These are phyloP conservation scores for Microbotryum saponariae DNA, from an alignment of 1,284 basidiomycete species.

Conservation along the genomic window DNA sequence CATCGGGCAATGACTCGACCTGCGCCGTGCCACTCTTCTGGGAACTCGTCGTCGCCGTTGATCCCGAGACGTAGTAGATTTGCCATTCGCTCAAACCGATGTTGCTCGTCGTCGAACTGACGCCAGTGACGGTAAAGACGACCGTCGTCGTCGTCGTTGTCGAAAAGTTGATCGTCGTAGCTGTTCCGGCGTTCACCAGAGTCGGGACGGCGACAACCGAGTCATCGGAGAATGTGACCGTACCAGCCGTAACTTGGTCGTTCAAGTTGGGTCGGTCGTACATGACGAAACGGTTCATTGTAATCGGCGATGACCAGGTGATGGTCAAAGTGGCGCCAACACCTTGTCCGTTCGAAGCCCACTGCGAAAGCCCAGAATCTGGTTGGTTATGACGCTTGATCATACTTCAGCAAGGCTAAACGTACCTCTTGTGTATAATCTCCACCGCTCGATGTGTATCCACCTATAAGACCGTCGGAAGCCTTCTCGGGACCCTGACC, in stretches of 20 bases:
- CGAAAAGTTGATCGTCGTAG: slow-evolving; percentile 16
- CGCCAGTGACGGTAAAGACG: slow-evolving; percentile 8
- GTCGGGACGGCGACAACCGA: slow-evolving; percentile 8
- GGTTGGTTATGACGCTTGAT: background rate
- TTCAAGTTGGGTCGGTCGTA: slow-evolving; percentile 23
- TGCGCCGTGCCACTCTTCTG: background rate
- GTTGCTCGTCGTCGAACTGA: slow-evolving; percentile 7
- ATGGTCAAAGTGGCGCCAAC: slow-evolving; percentile 13
- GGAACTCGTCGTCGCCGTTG: background rate
- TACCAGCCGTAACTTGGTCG: slow-evolving; percentile 15
- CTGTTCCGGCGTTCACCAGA: slow-evolving; percentile 14
- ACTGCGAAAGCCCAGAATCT: slow-evolving; percentile 4
- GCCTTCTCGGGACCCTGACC: slow-evolving; percentile 14
- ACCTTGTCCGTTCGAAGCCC: slow-evolving; percentile 13
- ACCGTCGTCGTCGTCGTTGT: slow-evolving; percentile 9
- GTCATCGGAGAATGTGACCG: slow-evolving; percentile 16
- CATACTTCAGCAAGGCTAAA: too few species aligned
- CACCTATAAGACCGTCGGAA: slow-evolving; percentile 16
- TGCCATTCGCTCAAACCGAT: slow-evolving; percentile 2
- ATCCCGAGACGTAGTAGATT: background rate
- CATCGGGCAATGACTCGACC: background rate
- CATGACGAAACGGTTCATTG: slow-evolving; percentile 14
- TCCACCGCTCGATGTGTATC: slow-evolving; percentile 15
- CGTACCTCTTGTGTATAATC: slow-evolving; percentile 3
- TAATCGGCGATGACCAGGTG: slow-evolving; percentile 13